Conservation (phyloP, 768 basidiomycete genomes). For the Amanita subjunquillea region DNA sequence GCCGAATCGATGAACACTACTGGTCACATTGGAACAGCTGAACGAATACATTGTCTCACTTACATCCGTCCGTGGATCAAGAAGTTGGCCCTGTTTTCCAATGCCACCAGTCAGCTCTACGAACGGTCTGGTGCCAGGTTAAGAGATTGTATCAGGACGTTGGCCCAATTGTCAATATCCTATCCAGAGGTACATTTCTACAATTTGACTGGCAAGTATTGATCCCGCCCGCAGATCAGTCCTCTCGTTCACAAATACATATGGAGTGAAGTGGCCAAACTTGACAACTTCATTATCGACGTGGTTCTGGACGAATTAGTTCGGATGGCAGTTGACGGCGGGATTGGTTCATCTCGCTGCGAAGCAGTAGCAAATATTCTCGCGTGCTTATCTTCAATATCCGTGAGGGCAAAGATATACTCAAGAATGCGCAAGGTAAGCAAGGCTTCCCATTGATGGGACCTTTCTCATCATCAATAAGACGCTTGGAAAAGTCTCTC, state of each 20-base stretch:
- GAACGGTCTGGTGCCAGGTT: slow-evolving; percentile 67
- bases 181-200: slow-evolving; percentile 52
- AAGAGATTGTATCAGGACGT: slow-evolving; percentile 69
- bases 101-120: slow-evolving; percentile 56
- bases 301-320: slow-evolving; percentile 73
- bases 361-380: slow-evolving; percentile 70
- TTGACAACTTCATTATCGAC: slow-evolving; percentile 59
- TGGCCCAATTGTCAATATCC: slow-evolving; percentile 64
- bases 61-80: slow-evolving; percentile 87
- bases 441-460: background rate
- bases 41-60: slow-evolving; percentile 65
- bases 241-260: slow-evolving; percentile 61
- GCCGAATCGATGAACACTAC: slow-evolving; percentile 50
- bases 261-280: slow-evolving; percentile 67
- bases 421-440: slow-evolving; percentile 69
- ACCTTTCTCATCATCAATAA: slow-evolving; percentile 14
- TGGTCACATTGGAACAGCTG: slow-evolving; percentile 29
- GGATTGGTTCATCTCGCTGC: slow-evolving; percentile 63
- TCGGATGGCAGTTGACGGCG: slow-evolving; percentile 75
- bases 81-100: slow-evolving; percentile 64
- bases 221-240: slow-evolving; percentile 36
- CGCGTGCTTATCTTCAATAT: slow-evolving; percentile 63
- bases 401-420: slow-evolving; percentile 69
- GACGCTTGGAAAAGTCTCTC: slow-evolving; percentile 67
- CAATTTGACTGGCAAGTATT: background rate